Evolutionary conservation across 257 asterid species (phyloP), one percentile per base, ranked within the genome.

Genomic region (Gentiana straminea): DNA sequence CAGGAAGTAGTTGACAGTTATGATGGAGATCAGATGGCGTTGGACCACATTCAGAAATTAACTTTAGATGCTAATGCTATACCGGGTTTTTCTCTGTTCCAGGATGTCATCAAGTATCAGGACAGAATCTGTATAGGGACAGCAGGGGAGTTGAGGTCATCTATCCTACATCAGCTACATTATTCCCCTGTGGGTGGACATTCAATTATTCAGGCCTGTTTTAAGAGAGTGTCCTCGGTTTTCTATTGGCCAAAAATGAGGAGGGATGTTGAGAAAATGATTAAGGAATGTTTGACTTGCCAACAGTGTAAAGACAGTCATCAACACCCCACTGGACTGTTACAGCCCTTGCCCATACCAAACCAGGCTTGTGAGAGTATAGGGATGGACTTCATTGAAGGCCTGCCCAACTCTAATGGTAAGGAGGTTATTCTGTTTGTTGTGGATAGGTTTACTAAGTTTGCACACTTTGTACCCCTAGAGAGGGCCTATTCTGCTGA

Each of bases 331-430:
- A 39, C 13, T 3, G 60, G 60, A 2, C 10, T 38, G 0, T 13
- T 55, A 4, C 60, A 55, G 24, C 60, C 55, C 33, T 33, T 46
- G 34, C 13, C 47, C 10, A 34, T 59, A 24, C 45, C 35, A 2
- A 0, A 48, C 47, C 1, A 33, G 46, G 55, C 41, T 2, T 55
- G 46, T 15, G 24, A 55, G 13, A 10, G 13, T n/a, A 5, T 38
- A 1, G 2, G 48, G 2, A 55, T 55, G 48, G 60, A 55, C 24
- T 35, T 46, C 52, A 47, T 46, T 13, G 63, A 39, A 43, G 54
- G 63, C 24, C 35, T 59, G 11, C 46, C 54, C 9, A 59, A 8
- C 39, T 59, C 63, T 41, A 39, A 59, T 13, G 54, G 51, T 4
- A 49, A 34, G 48, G 41, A 59, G 32, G 46, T 47, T 32, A 58